These are phyloP conservation scores for Zygotorulaspora florentina DNA, from an alignment of 805 yeast species.

Conservation along the genomic window DNA sequence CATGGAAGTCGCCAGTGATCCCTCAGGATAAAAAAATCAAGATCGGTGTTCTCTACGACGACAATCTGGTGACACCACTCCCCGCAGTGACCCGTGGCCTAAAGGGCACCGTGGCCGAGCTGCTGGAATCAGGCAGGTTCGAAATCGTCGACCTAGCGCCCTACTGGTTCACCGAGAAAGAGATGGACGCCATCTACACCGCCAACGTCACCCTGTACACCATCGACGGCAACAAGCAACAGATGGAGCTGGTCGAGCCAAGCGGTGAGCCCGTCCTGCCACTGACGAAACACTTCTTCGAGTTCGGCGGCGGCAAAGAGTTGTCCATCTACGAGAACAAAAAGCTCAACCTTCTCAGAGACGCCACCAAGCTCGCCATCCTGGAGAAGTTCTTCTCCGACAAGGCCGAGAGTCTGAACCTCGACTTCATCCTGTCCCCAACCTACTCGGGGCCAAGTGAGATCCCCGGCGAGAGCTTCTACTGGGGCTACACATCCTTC, in stretches of 20 bases:
- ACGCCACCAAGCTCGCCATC: constrained; percentile 48
- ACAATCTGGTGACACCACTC: constrained; percentile 60
- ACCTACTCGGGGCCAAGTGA: constrained; percentile 71
- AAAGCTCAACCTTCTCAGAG: constrained; percentile 51
- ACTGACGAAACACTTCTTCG: constrained; percentile 58
- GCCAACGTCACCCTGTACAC: constrained; percentile 42
- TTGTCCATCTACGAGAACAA: constrained; percentile 50
- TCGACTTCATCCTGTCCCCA: constrained; percentile 67
- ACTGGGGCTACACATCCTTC: constrained; percentile 78
- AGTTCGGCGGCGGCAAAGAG: constrained; percentile 55
- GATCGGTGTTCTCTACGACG: constrained; percentile 60
- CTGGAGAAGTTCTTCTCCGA: constrained; percentile 20
- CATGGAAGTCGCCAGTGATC: constrained; percentile 38
- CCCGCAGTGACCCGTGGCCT: constrained; percentile 62
- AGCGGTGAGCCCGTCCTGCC: constrained; percentile 70
- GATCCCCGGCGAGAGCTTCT: constrained; percentile 53
- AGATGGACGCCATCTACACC: constrained; percentile 20
- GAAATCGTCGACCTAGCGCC: constrained; percentile 47
- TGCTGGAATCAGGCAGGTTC: constrained; percentile 48
- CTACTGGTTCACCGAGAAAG: constrained; percentile 23
- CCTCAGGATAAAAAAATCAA: constrained; percentile 41
- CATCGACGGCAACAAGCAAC: constrained; percentile 64
- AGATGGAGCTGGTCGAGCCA: constrained; percentile 45
- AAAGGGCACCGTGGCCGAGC: constrained; percentile 48
- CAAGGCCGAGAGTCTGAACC: constrained; percentile 4